Evolutionary conservation across 768 basidiomycete species (phyloP).

Genomic region (Tricholoma furcatifolium): DNA sequence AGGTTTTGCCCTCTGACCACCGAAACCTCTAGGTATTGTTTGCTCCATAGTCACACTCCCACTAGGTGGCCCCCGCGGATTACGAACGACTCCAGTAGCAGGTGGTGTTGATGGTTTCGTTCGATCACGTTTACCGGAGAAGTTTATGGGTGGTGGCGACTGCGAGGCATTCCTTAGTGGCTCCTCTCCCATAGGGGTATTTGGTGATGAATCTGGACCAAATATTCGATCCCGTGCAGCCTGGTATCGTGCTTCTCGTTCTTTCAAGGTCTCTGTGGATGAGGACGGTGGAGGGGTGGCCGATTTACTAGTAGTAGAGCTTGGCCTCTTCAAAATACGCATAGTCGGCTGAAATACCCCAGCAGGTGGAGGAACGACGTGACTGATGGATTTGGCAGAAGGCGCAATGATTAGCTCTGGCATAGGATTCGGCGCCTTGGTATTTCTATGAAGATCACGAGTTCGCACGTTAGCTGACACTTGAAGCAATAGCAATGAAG

Average conservation of each 20-base stretch:
- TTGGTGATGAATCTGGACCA: slow-evolving; percentile 28
- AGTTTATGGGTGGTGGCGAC: background rate
- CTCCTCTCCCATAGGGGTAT: background rate
- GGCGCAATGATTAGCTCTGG: slow-evolving; percentile 54
- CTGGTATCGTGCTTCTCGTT: slow-evolving; percentile 72
- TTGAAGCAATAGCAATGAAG: background rate
- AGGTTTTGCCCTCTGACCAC: slow-evolving; percentile 17
- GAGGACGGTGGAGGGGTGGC: slow-evolving; percentile 25
- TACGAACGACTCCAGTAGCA: slow-evolving; percentile 20
- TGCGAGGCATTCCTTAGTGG: background rate
- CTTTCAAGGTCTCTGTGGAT: slow-evolving; percentile 44
- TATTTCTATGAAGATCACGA: slow-evolving; percentile 42
- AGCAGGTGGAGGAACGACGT: slow-evolving; percentile 47
- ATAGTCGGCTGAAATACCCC: slow-evolving; percentile 61
- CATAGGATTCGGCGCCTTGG: slow-evolving; percentile 61
- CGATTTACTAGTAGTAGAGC: slow-evolving; percentile 26
- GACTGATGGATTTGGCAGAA: slow-evolving; percentile 30
- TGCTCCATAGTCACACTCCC: background rate
- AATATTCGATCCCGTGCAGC: slow-evolving; percentile 77
- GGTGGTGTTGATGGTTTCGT: background rate
- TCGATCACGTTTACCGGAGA: slow-evolving; percentile 7
- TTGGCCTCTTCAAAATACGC: slow-evolving; percentile 72
- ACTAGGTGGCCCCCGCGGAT: slow-evolving; percentile 19
- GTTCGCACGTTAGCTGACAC: background rate
- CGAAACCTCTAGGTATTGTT: slow-evolving; percentile 20